Conservation (phyloP, 2,329 filamentous ascomycete species). For the Aspergillus ochraceoroseus region DNA sequence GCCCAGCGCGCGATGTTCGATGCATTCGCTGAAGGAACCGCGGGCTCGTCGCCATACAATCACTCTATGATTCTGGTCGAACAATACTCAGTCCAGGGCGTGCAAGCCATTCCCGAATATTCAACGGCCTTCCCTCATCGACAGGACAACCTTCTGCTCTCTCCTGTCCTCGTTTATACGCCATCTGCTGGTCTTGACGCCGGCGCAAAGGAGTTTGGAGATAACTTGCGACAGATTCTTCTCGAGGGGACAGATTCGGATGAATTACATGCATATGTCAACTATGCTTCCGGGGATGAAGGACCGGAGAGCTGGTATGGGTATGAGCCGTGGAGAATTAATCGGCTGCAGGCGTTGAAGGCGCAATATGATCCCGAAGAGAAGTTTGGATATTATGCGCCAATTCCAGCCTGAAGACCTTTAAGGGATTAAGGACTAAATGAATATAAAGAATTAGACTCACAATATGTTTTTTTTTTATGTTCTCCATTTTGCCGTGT, state of each 20-base stretch:
- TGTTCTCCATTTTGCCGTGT: too few species aligned
- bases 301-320: constrained; percentile 45
- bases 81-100: constrained; percentile 46
- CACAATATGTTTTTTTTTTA: too few species aligned
- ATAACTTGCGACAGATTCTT: constrained; percentile 39
- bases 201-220: constrained; percentile 40
- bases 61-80: constrained; percentile 50
- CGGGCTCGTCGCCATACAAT: constrained; percentile 25
- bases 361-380: constrained; percentile 28
- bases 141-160: constrained; percentile 39
- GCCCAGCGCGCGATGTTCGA: constrained; percentile 35
- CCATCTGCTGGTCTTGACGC: constrained; percentile 23
- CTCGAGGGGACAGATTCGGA: constrained; percentile 32
- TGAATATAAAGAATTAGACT: too few species aligned
- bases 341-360: constrained; percentile 38
- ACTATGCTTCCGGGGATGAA: constrained; percentile 52
- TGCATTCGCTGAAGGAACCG: constrained; percentile 30
- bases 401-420: constrained; percentile 8
- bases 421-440: neutral
- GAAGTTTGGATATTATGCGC: constrained; percentile 10
- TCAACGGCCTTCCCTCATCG: constrained; percentile 46
- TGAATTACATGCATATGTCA: constrained; percentile 45
- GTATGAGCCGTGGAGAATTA: constrained; percentile 47
- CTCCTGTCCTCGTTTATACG: constrained; percentile 38
- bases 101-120: constrained; percentile 33